Evolutionary conservation across 2,329 filamentous ascomycete species (phyloP).

Genomic region (Clarireedia monteithiana): DNA sequence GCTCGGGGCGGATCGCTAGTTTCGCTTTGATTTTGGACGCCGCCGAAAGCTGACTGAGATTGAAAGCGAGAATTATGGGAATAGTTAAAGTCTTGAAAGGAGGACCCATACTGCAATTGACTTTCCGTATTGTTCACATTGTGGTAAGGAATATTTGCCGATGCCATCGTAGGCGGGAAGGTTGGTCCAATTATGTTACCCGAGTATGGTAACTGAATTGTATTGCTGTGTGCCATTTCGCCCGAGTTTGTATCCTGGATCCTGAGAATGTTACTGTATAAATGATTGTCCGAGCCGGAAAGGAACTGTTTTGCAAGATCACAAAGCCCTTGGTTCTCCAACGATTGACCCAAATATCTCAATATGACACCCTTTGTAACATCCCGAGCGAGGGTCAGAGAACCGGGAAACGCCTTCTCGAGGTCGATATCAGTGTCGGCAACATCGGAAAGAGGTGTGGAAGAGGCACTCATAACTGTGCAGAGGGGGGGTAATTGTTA

Average conservation of each 20-base stretch:
- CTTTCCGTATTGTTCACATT: slow-evolving; percentile 1
- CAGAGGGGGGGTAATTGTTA: background rate
- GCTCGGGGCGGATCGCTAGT: background rate
- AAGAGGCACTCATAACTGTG: slow-evolving; percentile 1
- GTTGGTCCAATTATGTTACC: background rate
- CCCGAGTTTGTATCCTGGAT: background rate
- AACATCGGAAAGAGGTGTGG: background rate
- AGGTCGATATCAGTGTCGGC: slow-evolving; percentile 6
- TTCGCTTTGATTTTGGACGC: background rate
- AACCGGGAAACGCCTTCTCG: slow-evolving; percentile 7
- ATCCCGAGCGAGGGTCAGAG: slow-evolving; percentile 1
- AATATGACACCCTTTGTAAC: slow-evolving; percentile 3
- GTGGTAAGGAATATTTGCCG: background rate
- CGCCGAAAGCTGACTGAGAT: background rate
- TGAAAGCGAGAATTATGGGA: background rate
- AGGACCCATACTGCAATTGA: background rate
- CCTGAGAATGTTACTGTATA: background rate
- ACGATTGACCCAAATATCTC: background rate
- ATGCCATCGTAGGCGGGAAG: background rate
- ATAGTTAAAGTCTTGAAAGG: background rate
- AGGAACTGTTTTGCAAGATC: background rate
- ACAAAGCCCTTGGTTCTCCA: slow-evolving; percentile 1
- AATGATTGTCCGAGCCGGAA: background rate
- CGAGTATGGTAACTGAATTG: slow-evolving; percentile 2
- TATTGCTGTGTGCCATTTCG: background rate